Evolutionary conservation across 129 eudicot species (phyloP), one percentile per base, ranked within the genome.

Genomic region (Artemisia annua): DNA sequence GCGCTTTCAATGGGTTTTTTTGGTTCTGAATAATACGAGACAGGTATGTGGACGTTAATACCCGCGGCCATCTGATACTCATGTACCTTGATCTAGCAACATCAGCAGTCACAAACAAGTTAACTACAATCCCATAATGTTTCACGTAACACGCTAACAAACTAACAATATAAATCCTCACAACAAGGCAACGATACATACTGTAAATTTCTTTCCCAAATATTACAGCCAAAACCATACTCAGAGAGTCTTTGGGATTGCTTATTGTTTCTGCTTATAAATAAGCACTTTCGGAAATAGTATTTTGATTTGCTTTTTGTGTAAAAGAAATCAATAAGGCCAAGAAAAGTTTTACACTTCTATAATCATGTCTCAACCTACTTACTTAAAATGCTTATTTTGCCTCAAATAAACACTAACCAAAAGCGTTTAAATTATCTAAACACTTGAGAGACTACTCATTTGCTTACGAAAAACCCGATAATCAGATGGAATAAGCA

Each of bases 11-110:
- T 13, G 97, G 96, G 78, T 74, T 95, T 60, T 85, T 95, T 78
- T 90, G 97, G 78, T 68, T 74, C 48, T 66, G 87, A 35, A 93
- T 84, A 35, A 93, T 49, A 77, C 79, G 97, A 30, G 92, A 85
- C 28, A 93, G 92, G 48, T 93, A 87, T 1, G 87, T 82, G 8
- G 98, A 92, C 11, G 85, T 89, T 51, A 93, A 77, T 62, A 90
- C 75, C 72, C 97, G 80, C 15, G 98, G 98, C 98, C 97, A 93
- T 80, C 89, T 85, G 69, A 92, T 81, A 67, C 67, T 84, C 95
- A 87, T 89, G 81, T 64, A 64, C 62, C 78, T 14, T 71, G 50
- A 49, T 3, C 13, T 26, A 15, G 10, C 55, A 46, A 55, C 50
- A 44, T 32, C 30, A 62, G 12, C 26, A 30, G 63, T 60, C 69